Evolutionary conservation across 2,329 filamentous ascomycete species (phyloP), one percentile per base, ranked within the genome.

Genomic region (Ceratocystis diversiconidia): DNA sequence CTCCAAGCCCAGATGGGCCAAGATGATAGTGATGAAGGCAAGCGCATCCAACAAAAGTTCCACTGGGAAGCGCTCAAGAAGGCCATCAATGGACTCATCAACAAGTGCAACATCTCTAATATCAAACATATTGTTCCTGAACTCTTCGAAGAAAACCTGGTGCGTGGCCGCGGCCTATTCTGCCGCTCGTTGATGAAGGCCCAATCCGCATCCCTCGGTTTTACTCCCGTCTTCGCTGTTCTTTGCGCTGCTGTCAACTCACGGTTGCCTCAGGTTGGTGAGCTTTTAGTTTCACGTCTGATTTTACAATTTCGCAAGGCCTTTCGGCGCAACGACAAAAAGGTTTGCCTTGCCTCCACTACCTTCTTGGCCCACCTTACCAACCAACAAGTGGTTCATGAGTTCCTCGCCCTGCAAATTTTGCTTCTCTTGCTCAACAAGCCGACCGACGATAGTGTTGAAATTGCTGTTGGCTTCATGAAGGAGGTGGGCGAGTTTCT

Each of bases 111-210:
- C 76, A 89, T 92, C 65, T 90, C 89, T 43, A 99, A 99, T 75
- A 97, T 99, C 81, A 97, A 99, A 76, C 84, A 89, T 73, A 96
- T 99, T 69, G 91, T 97, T 28, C 92, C 92, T 1, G 94, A 99
- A 77, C 80, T 99, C 59, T 99, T 99, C 76, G 85, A 85, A 62
- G 94, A 99, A 79, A 99, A 99, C 74, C 77, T 99, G 71, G 81
- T 99, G 50, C 87, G 94, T 66, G 94, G 94, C 5, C 83, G 94
- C 67, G 94, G 94, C 22, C 77, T 99, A 68, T 96, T 97, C 75
- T 96, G 92, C 76, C 84, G 94, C 69, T 92, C 90, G 71, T 94
- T 99, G 72, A 96, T 97, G 91, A 97, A 97, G 79, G 94, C 94
- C 0, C 94, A 99, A 77, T 91, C 92, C 15, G 91, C 92, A 8